Evolutionary conservation across 495 filamentous ascomycete genomes (phyloP).

Genomic region (Echria macrotheca): DNA sequence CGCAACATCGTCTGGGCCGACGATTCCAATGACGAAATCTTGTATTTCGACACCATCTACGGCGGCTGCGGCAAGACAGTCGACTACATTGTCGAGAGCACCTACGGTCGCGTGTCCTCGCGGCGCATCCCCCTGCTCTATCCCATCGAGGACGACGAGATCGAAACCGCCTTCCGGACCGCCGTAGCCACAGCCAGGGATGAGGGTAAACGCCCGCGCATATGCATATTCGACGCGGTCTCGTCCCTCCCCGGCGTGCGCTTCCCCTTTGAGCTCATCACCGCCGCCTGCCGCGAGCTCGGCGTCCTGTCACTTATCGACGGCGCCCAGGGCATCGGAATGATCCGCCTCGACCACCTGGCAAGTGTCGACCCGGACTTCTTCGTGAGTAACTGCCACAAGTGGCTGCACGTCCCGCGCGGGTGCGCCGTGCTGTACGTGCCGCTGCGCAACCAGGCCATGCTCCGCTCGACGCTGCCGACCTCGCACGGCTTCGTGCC

Average conservation of each 20-base stretch:
- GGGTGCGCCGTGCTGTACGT: slow-evolving; percentile 78
- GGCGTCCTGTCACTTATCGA: slow-evolving; percentile 65
- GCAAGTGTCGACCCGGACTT: slow-evolving; percentile 59
- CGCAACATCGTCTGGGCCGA: slow-evolving; percentile 55
- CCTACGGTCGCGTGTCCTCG: slow-evolving; percentile 25
- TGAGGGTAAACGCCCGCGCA: slow-evolving; percentile 41
- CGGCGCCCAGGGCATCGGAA: slow-evolving; percentile 72
- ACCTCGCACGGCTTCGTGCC: slow-evolving; percentile 59
- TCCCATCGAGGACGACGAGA: slow-evolving; percentile 54
- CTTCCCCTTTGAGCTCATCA: slow-evolving; percentile 70
- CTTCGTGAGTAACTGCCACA: slow-evolving; percentile 78
- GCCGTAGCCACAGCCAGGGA: slow-evolving; percentile 37
- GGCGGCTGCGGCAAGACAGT: slow-evolving; percentile 66
- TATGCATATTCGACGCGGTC: slow-evolving; percentile 78
- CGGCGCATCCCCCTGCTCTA: slow-evolving; percentile 42
- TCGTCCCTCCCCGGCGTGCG: slow-evolving; percentile 67
- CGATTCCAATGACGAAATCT: slow-evolving; percentile 53
- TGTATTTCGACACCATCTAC: slow-evolving; percentile 73
- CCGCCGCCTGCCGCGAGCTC: slow-evolving; percentile 52
- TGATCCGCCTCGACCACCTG: slow-evolving; percentile 67
- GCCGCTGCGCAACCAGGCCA: slow-evolving; percentile 60
- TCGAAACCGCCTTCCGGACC: slow-evolving; percentile 48
- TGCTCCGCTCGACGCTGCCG: slow-evolving; percentile 71
- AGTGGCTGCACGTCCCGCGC: slow-evolving; percentile 87
- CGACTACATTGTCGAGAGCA: slow-evolving; percentile 59